Percentiles rank a stretch among this genome's conserved stretches.
These are phyloP conservation scores for Pisolithus albus DNA, from an alignment of 768 basidiomycete genomes.

Conservation along the genomic window DNA sequence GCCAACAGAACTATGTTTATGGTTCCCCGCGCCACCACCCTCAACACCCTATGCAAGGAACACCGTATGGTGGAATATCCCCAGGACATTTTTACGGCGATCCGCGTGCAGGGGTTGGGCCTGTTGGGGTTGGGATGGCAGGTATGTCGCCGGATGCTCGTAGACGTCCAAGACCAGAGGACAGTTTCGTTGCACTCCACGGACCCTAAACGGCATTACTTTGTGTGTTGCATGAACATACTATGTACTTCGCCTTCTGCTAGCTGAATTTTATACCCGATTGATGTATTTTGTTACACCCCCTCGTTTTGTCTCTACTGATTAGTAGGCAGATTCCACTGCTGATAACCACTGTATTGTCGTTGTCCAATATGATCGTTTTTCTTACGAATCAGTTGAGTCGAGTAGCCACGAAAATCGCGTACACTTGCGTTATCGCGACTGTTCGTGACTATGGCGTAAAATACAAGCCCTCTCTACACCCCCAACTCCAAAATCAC, in stretches of 20 bases:
- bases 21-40: conserved; percentile 29
- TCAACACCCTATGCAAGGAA: conserved; percentile 20
- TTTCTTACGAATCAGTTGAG: too few species aligned
- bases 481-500: background rate
- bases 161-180: conserved; percentile 25
- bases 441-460: too few species aligned
- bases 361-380: too few species aligned
- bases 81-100: conserved; percentile 37
- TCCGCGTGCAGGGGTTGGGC: conserved; percentile 22
- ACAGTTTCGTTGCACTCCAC: conserved; percentile 29
- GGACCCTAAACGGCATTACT: conserved; percentile 10
- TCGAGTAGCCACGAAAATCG: too few species aligned
- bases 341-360: too few species aligned
- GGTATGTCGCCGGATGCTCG: conserved; percentile 31
- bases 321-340: background rate
- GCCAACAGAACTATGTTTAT: conserved; percentile 25
- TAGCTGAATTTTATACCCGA: too few species aligned
- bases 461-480: too few species aligned
- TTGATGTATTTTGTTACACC: too few species aligned
- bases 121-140: conserved; percentile 26
- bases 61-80: conserved; percentile 29
- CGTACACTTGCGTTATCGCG: too few species aligned
- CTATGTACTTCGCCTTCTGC: background rate
- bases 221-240: background rate
- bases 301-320: background rate